Conservation (phyloP, 352 stramenopile genomes). For the Phytophthora europaea region DNA sequence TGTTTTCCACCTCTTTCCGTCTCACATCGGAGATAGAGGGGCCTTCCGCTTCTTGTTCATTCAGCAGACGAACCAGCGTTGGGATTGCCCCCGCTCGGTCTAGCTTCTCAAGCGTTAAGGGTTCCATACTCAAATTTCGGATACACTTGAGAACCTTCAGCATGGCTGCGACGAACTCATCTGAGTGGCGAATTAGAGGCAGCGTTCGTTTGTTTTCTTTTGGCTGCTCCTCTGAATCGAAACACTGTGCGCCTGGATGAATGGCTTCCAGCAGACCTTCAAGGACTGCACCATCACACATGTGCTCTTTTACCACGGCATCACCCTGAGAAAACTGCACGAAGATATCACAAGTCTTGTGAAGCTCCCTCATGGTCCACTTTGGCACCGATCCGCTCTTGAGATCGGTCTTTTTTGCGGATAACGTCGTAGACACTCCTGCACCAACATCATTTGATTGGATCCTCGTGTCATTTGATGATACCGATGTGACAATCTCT, state of each 20-base stretch:
- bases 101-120: conserved; percentile 89
- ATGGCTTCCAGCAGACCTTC: conserved; percentile 75
- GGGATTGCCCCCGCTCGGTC: conserved; percentile 90
- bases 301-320: conserved; percentile 93
- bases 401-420: conserved; percentile 2
- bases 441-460: conserved; percentile 13
- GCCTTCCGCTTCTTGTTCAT: conserved; percentile 50
- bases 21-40: conserved; percentile 46
- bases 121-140: conserved; percentile 93
- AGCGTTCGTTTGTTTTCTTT: conserved; percentile 15
- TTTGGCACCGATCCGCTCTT: conserved; percentile 16
- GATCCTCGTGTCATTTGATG: conserved; percentile 29
- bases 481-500: conserved; percentile 65
- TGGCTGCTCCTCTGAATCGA: conserved; percentile 12
- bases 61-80: conserved; percentile 84
- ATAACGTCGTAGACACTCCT: neutral
- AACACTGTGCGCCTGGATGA: conserved; percentile 35
- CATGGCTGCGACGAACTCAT: conserved; percentile 69
- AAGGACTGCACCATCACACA: conserved; percentile 87
- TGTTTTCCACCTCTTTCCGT: conserved; percentile 90
- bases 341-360: conserved; percentile 90
- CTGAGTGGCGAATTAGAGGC: conserved; percentile 45
- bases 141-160: conserved; percentile 89
- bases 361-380: conserved; percentile 77
- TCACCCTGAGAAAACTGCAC: conserved; percentile 94